Conservation (phyloP, 1,284 basidiomycete species). For the Ganoderma multipileum region DNA sequence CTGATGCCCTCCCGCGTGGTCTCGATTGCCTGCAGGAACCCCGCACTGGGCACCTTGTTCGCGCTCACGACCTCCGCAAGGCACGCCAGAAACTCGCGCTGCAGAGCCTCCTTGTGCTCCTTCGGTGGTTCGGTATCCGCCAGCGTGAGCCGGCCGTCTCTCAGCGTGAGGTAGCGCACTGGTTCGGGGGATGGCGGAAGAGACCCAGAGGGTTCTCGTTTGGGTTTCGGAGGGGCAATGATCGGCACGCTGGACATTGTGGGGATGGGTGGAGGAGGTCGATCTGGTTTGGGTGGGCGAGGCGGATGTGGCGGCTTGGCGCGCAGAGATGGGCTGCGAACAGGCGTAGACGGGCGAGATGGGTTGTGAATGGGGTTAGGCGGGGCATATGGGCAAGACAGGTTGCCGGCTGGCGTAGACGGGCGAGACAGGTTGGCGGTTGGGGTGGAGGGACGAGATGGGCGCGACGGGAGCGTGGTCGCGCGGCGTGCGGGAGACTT, state of each 20-base stretch:
- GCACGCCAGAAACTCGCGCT: slow-evolving; percentile 27
- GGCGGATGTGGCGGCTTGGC: too few species aligned
- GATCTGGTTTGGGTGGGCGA: slow-evolving; percentile 4
- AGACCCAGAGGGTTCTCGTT: neutral
- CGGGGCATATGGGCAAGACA: too few species aligned
- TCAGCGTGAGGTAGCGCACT: slow-evolving; percentile 18
- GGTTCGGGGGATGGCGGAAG: neutral
- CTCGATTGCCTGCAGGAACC: slow-evolving; percentile 20
- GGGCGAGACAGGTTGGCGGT: neutral
- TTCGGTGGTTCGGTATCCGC: slow-evolving; percentile 12
- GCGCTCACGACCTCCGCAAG: slow-evolving; percentile 22
- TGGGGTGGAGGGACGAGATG: slow-evolving; percentile 3
- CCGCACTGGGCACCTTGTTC: slow-evolving; percentile 23
- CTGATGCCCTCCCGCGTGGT: slow-evolving; percentile 17
- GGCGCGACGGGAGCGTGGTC: slow-evolving; percentile 1
- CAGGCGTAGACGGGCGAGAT: too few species aligned
- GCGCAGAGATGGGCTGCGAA: neutral
- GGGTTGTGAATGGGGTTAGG: too few species aligned
- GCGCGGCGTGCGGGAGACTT: slow-evolving; percentile 8
- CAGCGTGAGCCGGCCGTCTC: slow-evolving; percentile 20
- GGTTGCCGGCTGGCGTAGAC: neutral
- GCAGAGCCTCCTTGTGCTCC: slow-evolving; percentile 23
- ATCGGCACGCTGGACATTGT: slow-evolving; percentile 1
- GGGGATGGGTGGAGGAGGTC: slow-evolving; percentile 7
- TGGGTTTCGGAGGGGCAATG: slow-evolving; percentile 3